Base-by-base conservation (phyloP, 192 early-diverging fungal genomes). In the Podila verticillata region DNA sequence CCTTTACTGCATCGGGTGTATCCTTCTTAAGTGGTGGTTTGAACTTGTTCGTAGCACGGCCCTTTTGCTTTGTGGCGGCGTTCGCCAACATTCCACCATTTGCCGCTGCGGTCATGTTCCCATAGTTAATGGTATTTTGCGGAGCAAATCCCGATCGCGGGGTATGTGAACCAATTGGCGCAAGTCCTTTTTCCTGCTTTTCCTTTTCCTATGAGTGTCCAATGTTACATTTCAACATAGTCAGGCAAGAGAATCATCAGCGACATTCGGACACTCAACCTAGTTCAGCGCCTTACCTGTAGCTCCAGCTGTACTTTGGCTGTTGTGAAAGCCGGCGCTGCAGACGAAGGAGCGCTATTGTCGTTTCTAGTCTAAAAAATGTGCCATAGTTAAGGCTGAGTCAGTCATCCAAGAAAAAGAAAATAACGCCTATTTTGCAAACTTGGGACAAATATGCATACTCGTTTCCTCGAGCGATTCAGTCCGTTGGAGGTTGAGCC, bases 21-120 rank as follows among this genome's bases (percentile, higher is more conserved):
- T 10, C n/a, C 57, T 57, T 77, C 35, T 80, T 73, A 15, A 89
- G 60, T 8, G 87, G 87, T 19, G 87, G 82, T 20, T 85, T 86
- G 80, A 89, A 89, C 24, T 84, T 85, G 13, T 87, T 87, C 20
- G 59, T 66, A 5, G 59, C 64, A 1, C 67, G 35, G 1, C 63
- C 59, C 47, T 68, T 80, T 24, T 70, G 57, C 17, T 68, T 80
- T 3, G 72, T 54, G 10, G 34, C 47, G 28, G 9, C 1, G 4
- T 3, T 17, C 19, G 62, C 29, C 39, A 44, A 44, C 39, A 15
- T 44, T 1, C 66, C 34, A 5, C 58, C 19, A 29, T 34, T 61
- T 2, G 35, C 20, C 20, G 39, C 7, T 36, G n/a, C 24, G 17
- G 4, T 10, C 19, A 24, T 44, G 26, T 17, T 48, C 24, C 24